Evolutionary conservation across 805 yeast species (phyloP), one percentile per base, ranked within the genome.

Genomic region (Yamadazyma insecticola): DNA sequence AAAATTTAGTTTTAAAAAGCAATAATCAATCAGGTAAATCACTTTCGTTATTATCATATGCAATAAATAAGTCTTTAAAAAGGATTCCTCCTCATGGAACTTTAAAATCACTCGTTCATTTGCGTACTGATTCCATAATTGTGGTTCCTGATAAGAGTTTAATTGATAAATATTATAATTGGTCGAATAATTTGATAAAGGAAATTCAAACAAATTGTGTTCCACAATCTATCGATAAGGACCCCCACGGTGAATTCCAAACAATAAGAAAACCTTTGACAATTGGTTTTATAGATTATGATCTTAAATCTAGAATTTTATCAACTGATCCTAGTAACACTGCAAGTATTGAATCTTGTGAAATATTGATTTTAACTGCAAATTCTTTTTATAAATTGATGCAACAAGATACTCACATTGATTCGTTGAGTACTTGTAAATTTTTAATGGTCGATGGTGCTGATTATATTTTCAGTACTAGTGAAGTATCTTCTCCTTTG

Each of bases 371-470:
- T n/a, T n/a, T n/a, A n/a, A n/a, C n/a, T n/a, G n/a, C n/a, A n/a
- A n/a, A n/a, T n/a, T n/a, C n/a, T n/a, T n/a, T n/a, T n/a, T n/a
- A n/a, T n/a, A n/a, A n/a, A n/a, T n/a, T n/a, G n/a, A n/a, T n/a
- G n/a, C n/a, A n/a, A n/a, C n/a, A n/a, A n/a, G n/a, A n/a, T n/a
- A n/a, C n/a, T n/a, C n/a, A n/a, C n/a, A n/a, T 28, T 13, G 30
- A 28, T 12, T 28, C 30, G 4, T n/a, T n/a, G n/a, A n/a, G n/a
- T n/a, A n/a, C n/a, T 12, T 32, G 45, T 11, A 35, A 37, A 21
- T 35, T 45, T n/a, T 6, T 55, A 8, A 51, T 49, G 0, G 50
- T 53, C 1, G 61, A 55, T 34, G 53, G 50, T 8, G 26, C 44
- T 13, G 52, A 47, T 22, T 27, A 38, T 17, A 37, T 44, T 15